Evolutionary conservation across 345 rosid species (phyloP).

Genomic region (Eucalyptus albens): DNA sequence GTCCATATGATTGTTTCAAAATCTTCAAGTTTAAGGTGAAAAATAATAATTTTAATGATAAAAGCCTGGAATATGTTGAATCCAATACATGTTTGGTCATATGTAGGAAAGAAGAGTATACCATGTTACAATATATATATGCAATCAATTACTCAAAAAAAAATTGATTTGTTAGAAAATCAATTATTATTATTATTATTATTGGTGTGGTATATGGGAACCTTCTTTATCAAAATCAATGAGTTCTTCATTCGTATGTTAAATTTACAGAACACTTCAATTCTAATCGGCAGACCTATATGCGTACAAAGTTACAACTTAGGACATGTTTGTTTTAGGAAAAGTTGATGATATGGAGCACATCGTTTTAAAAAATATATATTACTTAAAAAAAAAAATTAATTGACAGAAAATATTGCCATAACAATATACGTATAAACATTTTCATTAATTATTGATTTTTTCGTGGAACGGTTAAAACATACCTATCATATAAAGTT

Average conservation of each 20-base stretch:
- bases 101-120: not conserved
- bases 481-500: not conserved
- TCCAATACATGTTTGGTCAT: not conserved
- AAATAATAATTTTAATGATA: not conserved
- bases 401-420: not conserved
- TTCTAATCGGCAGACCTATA: not conserved
- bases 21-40: not conserved
- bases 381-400: rapidly evolving
- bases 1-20: not conserved
- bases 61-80: not conserved
- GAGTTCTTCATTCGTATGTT: not conserved
- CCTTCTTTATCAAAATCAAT: not conserved
- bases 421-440: not conserved
- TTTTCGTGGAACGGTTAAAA: not conserved
- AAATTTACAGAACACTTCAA: not conserved
- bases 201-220: not conserved
- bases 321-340: no score
- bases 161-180: rapidly evolving
- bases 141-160: not conserved
- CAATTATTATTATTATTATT: no score
- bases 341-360: no score
- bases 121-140: not conserved
- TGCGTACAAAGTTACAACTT: not conserved
- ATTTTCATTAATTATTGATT: not conserved
- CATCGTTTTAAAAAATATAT: rapidly evolving